phyloP scores from a whole-genome alignment of 2,329 filamentous ascomycete genomes.

The Beauveria asiatica region DNA sequence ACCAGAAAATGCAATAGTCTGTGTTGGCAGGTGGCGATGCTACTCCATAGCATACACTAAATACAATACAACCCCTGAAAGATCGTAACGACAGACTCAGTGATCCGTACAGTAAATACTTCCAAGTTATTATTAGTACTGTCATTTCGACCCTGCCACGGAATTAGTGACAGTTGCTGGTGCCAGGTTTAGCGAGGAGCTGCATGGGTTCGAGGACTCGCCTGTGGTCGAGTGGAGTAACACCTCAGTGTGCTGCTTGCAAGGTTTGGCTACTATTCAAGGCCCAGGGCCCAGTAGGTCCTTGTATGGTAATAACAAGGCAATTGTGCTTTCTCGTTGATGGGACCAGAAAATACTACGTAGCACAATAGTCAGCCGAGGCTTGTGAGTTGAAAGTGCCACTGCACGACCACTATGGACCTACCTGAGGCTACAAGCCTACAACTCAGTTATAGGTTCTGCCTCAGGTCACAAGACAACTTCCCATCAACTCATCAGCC shows the following conservation, averaged over 20 bases:
- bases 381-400: background rate
- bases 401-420: background rate
- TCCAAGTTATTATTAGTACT: no score
- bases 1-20: slow-evolving; percentile 1
- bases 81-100: no score
- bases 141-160: background rate
- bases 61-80: no score
- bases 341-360: no score
- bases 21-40: background rate
- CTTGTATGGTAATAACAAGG: background rate
- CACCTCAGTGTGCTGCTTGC: background rate
- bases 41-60: background rate
- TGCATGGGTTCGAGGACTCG: background rate
- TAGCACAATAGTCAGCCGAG: no score
- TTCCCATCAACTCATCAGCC: no score
- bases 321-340: no score
- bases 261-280: background rate
- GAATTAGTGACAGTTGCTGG: background rate
- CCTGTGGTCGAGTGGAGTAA: background rate
- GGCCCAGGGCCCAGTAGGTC: background rate
- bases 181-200: background rate
- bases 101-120: no score
- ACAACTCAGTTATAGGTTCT: background rate
- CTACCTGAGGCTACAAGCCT: no score
- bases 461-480: no score